Evolutionary conservation across 345 rosid genomes (phyloP).

Genomic region (Eucalyptus erythrocorys): DNA sequence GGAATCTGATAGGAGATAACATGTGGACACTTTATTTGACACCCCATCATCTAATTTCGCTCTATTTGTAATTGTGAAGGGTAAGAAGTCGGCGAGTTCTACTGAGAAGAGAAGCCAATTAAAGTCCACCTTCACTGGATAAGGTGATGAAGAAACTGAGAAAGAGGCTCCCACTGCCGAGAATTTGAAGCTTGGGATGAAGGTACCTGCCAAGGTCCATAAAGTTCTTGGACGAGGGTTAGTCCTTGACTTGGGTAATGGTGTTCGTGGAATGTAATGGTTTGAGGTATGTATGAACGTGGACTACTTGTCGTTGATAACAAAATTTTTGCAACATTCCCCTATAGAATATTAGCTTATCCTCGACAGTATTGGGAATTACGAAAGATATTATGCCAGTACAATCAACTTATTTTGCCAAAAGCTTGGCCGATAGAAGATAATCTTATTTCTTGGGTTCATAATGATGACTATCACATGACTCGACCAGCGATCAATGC

Average conservation of each 20-base stretch:
- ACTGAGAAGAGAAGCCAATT: not conserved
- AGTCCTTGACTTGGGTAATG: slow-evolving; percentile 90
- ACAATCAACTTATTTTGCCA: too few species aligned
- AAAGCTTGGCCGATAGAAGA: too few species aligned
- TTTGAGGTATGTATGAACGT: slow-evolving; percentile 43
- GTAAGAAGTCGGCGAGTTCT: not conserved
- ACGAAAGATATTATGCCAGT: rapidly evolving
- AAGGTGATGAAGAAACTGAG: not conserved
- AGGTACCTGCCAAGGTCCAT: slow-evolving; percentile 45
- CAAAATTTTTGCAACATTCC: too few species aligned
- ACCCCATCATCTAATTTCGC: not conserved
- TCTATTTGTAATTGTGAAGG: not conserved
- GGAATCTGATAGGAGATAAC: not conserved
- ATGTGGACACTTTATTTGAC: not conserved
- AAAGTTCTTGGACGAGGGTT: slow-evolving; percentile 67
- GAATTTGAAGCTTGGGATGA: slow-evolving; percentile 59
- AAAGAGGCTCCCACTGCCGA: slow-evolving; percentile 11
- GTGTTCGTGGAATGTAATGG: slow-evolving; percentile 77
- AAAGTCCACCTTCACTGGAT: not conserved
- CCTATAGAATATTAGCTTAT: too few species aligned
- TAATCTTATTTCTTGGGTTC: too few species aligned
- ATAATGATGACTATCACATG: rapidly evolving
- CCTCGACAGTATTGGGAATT: too few species aligned
- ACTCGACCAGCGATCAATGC: too few species aligned
- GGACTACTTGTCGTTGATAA: not conserved